phyloP scores from a whole-genome alignment of 257 asterid genomes.

The Prunella vulgaris region DNA sequence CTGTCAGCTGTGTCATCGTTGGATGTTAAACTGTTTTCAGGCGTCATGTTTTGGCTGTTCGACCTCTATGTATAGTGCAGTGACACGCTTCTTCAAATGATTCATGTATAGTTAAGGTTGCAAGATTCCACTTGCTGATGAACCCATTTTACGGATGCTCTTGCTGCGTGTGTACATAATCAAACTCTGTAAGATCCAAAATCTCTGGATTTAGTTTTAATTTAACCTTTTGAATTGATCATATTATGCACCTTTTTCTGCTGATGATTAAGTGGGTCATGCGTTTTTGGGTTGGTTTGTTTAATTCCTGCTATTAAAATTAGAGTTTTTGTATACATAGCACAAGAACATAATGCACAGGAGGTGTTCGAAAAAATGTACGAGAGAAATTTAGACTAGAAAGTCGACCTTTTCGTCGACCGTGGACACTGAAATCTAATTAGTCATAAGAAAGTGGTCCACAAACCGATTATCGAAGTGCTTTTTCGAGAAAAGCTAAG shows the following conservation, averaged over 20 bases:
- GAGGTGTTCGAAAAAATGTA: neutral
- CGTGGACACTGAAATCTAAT: no score
- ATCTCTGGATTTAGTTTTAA: neutral
- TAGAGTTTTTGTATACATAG: neutral
- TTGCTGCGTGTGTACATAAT: no score
- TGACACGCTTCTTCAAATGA: no score
- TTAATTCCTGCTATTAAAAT: neutral
- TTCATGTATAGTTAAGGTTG: no score
- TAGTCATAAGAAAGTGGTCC: neutral
- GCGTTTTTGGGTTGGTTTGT: neutral
- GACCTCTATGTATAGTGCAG: no score
- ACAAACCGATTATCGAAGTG: neutral
- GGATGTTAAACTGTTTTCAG: no score
- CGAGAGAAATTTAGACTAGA: neutral
- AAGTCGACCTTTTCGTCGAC: neutral
- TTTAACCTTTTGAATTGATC: neutral
- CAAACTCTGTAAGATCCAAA: neutral
- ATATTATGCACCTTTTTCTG: neutral
- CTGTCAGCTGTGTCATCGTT: no score
- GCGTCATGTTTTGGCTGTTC: no score
- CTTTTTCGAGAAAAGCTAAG: neutral
- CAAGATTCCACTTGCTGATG: no score
- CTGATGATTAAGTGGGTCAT: neutral
- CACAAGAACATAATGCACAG: neutral
- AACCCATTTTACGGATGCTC: neutral